Percentiles rank a stretch among this genome's conserved stretches.
phyloP scores from a whole-genome alignment of 345 rosid genomes.

The Brassica rapa region DNA sequence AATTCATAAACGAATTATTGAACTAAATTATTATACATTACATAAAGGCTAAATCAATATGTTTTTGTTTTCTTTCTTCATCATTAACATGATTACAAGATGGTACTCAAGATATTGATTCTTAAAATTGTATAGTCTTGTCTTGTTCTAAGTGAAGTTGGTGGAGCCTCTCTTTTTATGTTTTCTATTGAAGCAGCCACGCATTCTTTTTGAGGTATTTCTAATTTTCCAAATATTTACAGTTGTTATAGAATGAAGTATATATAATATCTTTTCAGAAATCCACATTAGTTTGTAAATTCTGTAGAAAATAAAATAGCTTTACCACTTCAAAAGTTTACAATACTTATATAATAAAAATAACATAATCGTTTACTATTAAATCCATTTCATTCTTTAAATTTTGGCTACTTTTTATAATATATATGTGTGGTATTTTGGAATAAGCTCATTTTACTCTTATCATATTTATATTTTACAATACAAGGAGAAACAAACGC shows the following conservation, averaged over 20 bases:
- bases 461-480: slow-evolving; percentile 2
- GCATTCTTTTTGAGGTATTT: neutral
- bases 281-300: neutral
- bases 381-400: neutral
- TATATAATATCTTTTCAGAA: neutral
- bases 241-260: neutral
- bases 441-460: neutral
- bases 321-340: neutral
- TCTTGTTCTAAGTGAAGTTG: slow-evolving; percentile 17
- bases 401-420: neutral
- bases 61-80: neutral
- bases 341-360: neutral
- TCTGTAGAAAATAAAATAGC: neutral
- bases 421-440: neutral
- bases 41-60: neutral
- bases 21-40: too few relatives aligned
- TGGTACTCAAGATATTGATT: neutral
- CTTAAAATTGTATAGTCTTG: slow-evolving; percentile 26
- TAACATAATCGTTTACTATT: neutral
- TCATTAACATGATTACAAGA: neutral
- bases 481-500: slow-evolving; percentile 13
- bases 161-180: slow-evolving; percentile 10
- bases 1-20: too few relatives aligned
- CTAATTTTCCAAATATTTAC: neutral
- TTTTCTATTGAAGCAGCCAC: neutral